A percentile compares a stretch with the other conserved stretches of the same genome.
Evolutionary conservation across 371 early-diverging fungal genomes (phyloP).

Genomic region (Zopfochytrium polystomum): DNA sequence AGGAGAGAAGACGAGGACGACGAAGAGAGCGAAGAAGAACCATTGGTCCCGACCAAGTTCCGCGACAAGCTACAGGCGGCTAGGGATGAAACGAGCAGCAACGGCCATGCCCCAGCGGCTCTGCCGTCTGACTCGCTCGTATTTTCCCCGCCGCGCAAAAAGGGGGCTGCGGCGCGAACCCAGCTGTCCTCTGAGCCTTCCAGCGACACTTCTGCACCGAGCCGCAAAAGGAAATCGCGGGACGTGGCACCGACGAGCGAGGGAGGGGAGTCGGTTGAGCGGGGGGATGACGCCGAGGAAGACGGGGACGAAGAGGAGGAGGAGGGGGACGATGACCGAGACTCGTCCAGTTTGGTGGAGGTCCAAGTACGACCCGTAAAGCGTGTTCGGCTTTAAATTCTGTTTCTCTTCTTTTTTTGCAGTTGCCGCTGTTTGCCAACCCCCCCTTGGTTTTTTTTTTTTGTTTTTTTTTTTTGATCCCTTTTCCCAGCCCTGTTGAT

Average conservation of each 20-base stretch:
- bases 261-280: conserved; percentile 3
- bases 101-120: background rate
- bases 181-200: background rate
- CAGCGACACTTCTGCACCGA: background rate
- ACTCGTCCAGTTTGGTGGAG: background rate
- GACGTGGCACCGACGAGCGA: background rate
- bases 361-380: conserved; percentile 5
- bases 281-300: conserved; percentile 5
- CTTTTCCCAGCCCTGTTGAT: no score
- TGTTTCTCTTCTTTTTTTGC: no score
- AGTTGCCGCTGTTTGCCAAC: no score
- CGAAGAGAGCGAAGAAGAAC: conserved; percentile 13
- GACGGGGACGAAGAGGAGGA: conserved; percentile 13
- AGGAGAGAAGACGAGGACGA: conserved; percentile 11
- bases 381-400: conserved; percentile 14
- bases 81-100: background rate
- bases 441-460: no score
- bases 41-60: background rate
- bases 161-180: background rate
- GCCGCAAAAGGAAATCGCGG: no score
- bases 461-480: no score
- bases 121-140: background rate
- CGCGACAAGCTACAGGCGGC: background rate
- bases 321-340: conserved; percentile 1
- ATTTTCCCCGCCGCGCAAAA: background rate